Evolutionary conservation across 2,329 filamentous ascomycete genomes (phyloP), one percentile per base, ranked within the genome.

Genomic region (Immersiporthe knoxdaviesiana): DNA sequence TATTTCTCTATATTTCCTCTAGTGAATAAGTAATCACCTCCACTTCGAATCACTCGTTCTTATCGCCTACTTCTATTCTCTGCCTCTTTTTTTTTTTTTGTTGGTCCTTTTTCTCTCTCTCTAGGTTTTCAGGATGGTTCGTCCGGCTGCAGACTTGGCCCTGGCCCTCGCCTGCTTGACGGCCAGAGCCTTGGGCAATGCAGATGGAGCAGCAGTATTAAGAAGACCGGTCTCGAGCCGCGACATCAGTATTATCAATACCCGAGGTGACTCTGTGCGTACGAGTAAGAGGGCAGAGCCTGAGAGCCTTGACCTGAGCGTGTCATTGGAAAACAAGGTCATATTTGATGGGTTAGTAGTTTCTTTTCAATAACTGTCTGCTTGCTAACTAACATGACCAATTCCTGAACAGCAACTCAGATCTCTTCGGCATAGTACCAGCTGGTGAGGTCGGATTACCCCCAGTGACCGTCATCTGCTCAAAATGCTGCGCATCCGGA

Each of bases 331-430:
- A 30, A 63, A 69, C 24, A 39, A 63, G 27, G 54, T 66, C 32
- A 65, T 69, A 16, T 69, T 66, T 47, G 63, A 69, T 32, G 63
- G 68, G 68, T 69, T 14, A 63, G 68, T 50, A 18, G 44, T 47
- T 30, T n/a, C 24, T 7, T n/a, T 24, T 32, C 30, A 35, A 35
- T 35, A 35, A 35, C 8, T 35, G 8, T n/a, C 30, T 47, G 56
- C 32, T n/a, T 10, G 21, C 11, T n/a, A 8, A 5, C 27, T 56
- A 30, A 32, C 14, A 54, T 30, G 24, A n/a, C 14, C 12, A 39
- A 39, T 7, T 30, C 27, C 11, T 54, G 50, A 16, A 21, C 24
- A 65, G 63, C 18, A 65, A 30, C 12, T 59, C 62, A 7, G 14
- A 37, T n/a, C 30, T 66, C 41, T 52, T 66, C 35, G 63, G 30